phyloP scores from a whole-genome alignment of 108 stramenopile species.

The Cyclotella sp. region DNA sequence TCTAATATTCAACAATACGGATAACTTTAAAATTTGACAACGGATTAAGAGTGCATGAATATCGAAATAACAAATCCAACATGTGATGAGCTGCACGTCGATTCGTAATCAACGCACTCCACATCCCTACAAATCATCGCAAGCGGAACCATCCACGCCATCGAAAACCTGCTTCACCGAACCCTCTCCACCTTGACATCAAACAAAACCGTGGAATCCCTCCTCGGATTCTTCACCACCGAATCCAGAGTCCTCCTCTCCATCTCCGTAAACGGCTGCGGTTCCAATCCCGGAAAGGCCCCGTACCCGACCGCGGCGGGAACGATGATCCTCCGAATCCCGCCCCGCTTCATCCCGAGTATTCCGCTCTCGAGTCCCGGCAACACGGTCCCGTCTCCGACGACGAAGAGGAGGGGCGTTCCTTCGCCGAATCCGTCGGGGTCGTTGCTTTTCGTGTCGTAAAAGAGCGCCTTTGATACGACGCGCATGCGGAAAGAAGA shows the following conservation, averaged over 20 bases:
- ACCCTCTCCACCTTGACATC: slow-evolving; percentile 72
- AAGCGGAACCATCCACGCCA: too few relatives aligned
- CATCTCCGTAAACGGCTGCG: slow-evolving; percentile 60
- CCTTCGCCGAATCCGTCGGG: slow-evolving; percentile 75
- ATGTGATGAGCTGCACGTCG: too few relatives aligned
- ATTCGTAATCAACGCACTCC: too few relatives aligned
- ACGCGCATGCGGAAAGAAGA: too few relatives aligned
- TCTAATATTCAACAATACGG: too few relatives aligned
- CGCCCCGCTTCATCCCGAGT: slow-evolving; percentile 63
- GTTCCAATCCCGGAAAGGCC: slow-evolving; percentile 58
- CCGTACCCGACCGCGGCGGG: slow-evolving; percentile 63
- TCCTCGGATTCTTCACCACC: slow-evolving; percentile 69
- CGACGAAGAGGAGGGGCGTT: slow-evolving; percentile 55
- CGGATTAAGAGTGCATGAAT: too few relatives aligned
- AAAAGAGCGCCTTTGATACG: slow-evolving; percentile 61
- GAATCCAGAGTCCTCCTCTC: slow-evolving; percentile 73
- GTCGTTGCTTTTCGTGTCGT: slow-evolving; percentile 76
- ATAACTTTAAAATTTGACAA: too few relatives aligned
- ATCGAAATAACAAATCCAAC: too few relatives aligned
- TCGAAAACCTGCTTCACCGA: slow-evolving; percentile 30
- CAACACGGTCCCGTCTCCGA: slow-evolving; percentile 61
- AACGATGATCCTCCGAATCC: slow-evolving; percentile 63
- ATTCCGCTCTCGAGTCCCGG: slow-evolving; percentile 72
- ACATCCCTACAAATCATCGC: too few relatives aligned
- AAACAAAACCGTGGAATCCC: slow-evolving; percentile 72